Evolutionary conservation across 108 stramenopile genomes (phyloP).

Genomic region (Aurantiochytrium sp.): DNA sequence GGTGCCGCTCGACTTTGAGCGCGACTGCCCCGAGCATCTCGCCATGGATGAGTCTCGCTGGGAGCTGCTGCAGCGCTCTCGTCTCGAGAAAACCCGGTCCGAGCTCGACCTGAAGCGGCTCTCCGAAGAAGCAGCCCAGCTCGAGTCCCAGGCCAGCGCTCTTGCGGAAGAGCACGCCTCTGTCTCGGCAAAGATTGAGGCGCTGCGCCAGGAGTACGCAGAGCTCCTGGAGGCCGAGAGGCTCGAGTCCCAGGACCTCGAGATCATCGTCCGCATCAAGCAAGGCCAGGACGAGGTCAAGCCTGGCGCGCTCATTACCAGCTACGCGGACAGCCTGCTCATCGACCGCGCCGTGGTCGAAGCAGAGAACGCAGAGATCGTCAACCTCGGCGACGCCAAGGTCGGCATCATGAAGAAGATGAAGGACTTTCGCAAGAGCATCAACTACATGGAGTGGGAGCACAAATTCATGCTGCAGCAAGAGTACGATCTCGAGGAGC

Average conservation of each 20-base stretch:
- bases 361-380: slow-evolving; percentile 50
- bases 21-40: not conserved
- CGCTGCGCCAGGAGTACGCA: not conserved
- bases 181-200: not conserved
- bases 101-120: slow-evolving; percentile 45
- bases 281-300: slow-evolving; percentile 63
- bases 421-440: slow-evolving; percentile 56
- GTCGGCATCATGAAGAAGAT: slow-evolving; percentile 48
- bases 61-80: slow-evolving; percentile 46
- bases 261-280: slow-evolving; percentile 46
- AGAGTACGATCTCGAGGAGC: slow-evolving; percentile 52
- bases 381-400: slow-evolving; percentile 37
- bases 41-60: slow-evolving; percentile 30
- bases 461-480: slow-evolving; percentile 42
- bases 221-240: not conserved
- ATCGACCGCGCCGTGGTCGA: slow-evolving; percentile 49
- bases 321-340: slow-evolving; percentile 53
- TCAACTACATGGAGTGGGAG: slow-evolving; percentile 62
- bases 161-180: slow-evolving; percentile 22
- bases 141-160: slow-evolving; percentile 37
- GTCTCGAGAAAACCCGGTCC: slow-evolving; percentile 39
- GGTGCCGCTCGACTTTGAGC: not conserved
- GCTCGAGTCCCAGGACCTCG: slow-evolving; percentile 30
- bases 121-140: not conserved
- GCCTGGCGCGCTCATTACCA: slow-evolving; percentile 48